Base-by-base conservation (phyloP, 2,329 filamentous ascomycete genomes). In the Aspergillus jensenii region DNA sequence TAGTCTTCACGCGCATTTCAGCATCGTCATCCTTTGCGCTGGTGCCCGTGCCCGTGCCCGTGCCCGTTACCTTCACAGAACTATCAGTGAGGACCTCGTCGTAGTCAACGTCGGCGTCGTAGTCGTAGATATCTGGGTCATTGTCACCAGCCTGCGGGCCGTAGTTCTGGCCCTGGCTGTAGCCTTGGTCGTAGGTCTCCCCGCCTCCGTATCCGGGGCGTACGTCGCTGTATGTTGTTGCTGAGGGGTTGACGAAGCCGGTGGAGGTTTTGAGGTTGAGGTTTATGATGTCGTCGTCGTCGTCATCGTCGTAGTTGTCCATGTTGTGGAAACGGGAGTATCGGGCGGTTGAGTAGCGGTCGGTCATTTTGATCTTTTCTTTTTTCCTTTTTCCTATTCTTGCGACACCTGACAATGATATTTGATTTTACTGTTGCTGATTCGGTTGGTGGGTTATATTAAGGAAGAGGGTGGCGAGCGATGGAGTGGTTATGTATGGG, bases 51-150 rank as follows among this genome's bases (percentile, higher is more conserved):
- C 8, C n/a, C 3, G 25, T 33, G 21, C 5, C 12, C 9, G n/a
- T 33, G 0, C 19, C 11, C 27, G 27, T 31, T 11, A 3, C 27
- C 4, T 15, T 6, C 44, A n/a, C 17, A 21, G 31, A 6, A 9
- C 1, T 31, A 35, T 41, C 23, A 8, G 49, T 41, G n/a, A 14
- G 6, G 23, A 43, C 15, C 23, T 31, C 23, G 25, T 35, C 39
- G 25, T 43, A 52, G 37, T 52, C 12, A 9, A 27, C 44, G 17
- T 44, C 33, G 15, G 27, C 41, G 8, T 46, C 23, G 12, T 53
- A 53, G 17, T 44, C 12, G 17, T 53, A 53, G 31, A 54, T 17
- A 21, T 54, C 51, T 5, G 51, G 17, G n/a, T 54, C 51, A 15
- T 54, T 54, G 7, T 54, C 51, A 6, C 48, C 48, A 5, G 48